Base-by-base conservation (phyloP, 371 early-diverging fungal genomes). In the Rhizopus sp. region DNA sequence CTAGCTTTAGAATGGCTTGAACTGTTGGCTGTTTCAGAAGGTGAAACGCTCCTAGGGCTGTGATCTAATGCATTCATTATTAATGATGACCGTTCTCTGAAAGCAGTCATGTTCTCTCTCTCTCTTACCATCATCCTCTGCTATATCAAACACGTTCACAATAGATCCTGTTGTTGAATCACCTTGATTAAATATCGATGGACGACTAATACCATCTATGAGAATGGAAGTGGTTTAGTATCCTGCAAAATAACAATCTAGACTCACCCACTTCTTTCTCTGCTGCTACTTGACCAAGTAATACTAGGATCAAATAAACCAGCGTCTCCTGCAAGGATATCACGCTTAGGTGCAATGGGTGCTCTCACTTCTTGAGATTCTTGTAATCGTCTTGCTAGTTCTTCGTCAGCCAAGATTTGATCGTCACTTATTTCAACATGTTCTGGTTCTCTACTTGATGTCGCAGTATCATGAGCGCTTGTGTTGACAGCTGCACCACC, bases 321-420 rank as follows among this genome's bases (percentile, higher is more conserved):
- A 15, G 52, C 15, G 15, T 49, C 58, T 31, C 85, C 91, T 10
- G 88, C 72, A n/a, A 93, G 70, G 47, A 89, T 88, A 50, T 89
- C 91, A 23, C 81, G 80, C 37, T 80, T 82, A 1, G 92, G 82
- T 1, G 91, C 91, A 50, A 92, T 91, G 0, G 92, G 92, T 12
- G 91, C 90, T 45, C 92, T 79, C 7, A 90, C 85, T 31, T 66
- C 66, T 7, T 55, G 53, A 51, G 80, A 77, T 15, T 73, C 78
- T 37, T 80, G 75, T n/a, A 82, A 60, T 41, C 73, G 78, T 47
- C 82, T 75, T 6, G 86, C 82, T 16, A 83, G 59, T 33, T 70
- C 82, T 57, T 73, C 81, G 51, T 81, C 85, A 29, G 75, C 63
- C 62, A 77, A 66, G 15, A 66, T 2, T 29, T 29, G 44, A 8